A percentile compares a stretch with the other conserved stretches of the same genome.
phyloP scores from a whole-genome alignment of 768 basidiomycete genomes.

The Amanita polypyramis region DNA sequence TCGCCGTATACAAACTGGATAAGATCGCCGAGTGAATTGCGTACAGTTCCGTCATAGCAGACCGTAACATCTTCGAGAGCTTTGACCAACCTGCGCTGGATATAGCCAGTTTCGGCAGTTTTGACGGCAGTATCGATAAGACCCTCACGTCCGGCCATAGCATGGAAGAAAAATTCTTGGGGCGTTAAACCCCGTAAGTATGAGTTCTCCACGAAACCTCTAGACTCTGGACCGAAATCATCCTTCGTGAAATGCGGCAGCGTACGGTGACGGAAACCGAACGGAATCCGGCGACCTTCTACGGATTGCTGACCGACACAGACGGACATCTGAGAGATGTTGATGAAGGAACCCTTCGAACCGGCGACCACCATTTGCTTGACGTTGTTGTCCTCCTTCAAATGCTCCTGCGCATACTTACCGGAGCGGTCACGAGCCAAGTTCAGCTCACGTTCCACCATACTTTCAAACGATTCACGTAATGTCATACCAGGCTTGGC shows the following conservation, averaged over 20 bases:
- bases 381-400: constrained; percentile 99
- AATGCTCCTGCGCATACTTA: constrained; percentile 90
- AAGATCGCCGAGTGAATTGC: constrained; percentile 94
- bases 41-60: constrained; percentile 94
- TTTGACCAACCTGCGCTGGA: constrained; percentile 96
- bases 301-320: constrained; percentile 98
- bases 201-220: constrained; percentile 98
- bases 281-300: constrained; percentile 96
- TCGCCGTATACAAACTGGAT: constrained; percentile 97
- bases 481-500: constrained; percentile 97
- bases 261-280: constrained; percentile 94
- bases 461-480: constrained; percentile 94
- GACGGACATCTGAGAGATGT: constrained; percentile 99
- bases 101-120: constrained; percentile 98
- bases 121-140: constrained; percentile 99
- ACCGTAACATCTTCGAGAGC: constrained; percentile 97
- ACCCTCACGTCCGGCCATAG: constrained; percentile 99
- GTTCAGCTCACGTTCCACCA: constrained; percentile 86
- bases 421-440: constrained; percentile 92
- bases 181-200: constrained; percentile 94
- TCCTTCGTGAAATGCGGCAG: constrained; percentile 98
- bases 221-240: constrained; percentile 94
- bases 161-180: constrained; percentile 99
- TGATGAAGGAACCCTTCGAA: constrained; percentile 98
- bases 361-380: constrained; percentile 99